Conservation (phyloP, 352 stramenopile genomes). For the Phytophthora crassamura region DNA sequence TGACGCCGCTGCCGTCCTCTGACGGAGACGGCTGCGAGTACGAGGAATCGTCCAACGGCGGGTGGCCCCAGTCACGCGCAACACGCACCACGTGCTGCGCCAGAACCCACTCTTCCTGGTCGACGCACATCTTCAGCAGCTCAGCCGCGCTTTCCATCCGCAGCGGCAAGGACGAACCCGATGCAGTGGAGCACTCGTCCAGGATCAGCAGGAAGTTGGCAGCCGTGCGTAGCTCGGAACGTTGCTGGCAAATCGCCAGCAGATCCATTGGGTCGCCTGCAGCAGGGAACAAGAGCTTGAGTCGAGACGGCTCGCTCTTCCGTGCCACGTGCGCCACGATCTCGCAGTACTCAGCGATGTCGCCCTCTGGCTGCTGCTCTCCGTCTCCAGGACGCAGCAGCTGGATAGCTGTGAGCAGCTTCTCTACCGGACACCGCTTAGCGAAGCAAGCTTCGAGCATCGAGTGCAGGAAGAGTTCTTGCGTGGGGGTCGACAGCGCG, state of each 20-base stretch:
- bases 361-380: slow-evolving; percentile 20
- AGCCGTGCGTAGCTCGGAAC: slow-evolving; percentile 75
- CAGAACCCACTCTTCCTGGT: slow-evolving; percentile 78
- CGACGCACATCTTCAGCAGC: slow-evolving; percentile 71
- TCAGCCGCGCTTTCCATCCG: slow-evolving; percentile 68
- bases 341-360: slow-evolving; percentile 86
- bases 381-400: slow-evolving; percentile 48
- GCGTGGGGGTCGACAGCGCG: slow-evolving; percentile 70
- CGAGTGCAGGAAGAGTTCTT: slow-evolving; percentile 83
- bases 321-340: slow-evolving; percentile 85
- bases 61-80: slow-evolving; percentile 77
- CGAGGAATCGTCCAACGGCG: slow-evolving; percentile 21
- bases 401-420: slow-evolving; percentile 53
- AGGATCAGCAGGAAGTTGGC: slow-evolving; percentile 87
- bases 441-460: slow-evolving; percentile 78
- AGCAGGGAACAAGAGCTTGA: slow-evolving; percentile 71
- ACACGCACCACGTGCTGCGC: slow-evolving; percentile 84
- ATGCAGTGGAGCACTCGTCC: slow-evolving; percentile 64
- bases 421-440: slow-evolving; percentile 47
- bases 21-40: slow-evolving; percentile 14
- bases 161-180: slow-evolving; percentile 31
- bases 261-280: slow-evolving; percentile 76
- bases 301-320: slow-evolving; percentile 83
- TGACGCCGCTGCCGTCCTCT: not conserved
- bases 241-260: slow-evolving; percentile 63